These are phyloP conservation scores for Exserohilum rostratum DNA, from an alignment of 2,329 filamentous ascomycete species.

Conservation along the genomic window DNA sequence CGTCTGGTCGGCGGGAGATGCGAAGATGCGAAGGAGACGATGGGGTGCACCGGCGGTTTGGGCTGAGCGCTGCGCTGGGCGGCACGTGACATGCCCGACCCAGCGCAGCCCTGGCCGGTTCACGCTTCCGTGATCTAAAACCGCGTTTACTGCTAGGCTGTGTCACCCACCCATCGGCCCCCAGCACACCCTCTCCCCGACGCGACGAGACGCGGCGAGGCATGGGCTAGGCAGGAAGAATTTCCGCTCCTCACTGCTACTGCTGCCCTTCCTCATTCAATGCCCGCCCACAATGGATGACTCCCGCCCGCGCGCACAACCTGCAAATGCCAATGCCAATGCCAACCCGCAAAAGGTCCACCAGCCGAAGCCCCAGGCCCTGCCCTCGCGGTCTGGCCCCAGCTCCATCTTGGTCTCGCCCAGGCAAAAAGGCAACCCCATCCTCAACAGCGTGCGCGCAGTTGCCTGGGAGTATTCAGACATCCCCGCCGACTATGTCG, in stretches of 20 bases:
- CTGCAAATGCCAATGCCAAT: conserved; percentile 11
- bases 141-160: conserved; percentile 10
- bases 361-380: conserved; percentile 87
- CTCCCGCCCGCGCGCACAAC: conserved; percentile 22
- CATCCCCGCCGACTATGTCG: conserved; percentile 91
- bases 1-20: conserved; percentile 18
- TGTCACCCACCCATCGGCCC: conserved; percentile 6
- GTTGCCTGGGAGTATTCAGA: conserved; percentile 97
- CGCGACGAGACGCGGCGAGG: too few species aligned
- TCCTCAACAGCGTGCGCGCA: conserved; percentile 79
- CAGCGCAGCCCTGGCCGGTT: neutral
- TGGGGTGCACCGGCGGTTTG: conserved; percentile 21
- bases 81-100: conserved; percentile 14
- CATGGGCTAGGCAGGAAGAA: too few species aligned
- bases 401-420: conserved; percentile 88
- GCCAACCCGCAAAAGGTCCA: conserved; percentile 61
- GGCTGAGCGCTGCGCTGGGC: conserved; percentile 17
- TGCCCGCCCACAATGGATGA: conserved; percentile 44
- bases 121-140: conserved; percentile 6
- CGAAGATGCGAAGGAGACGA: conserved; percentile 20
- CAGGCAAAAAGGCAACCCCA: conserved; percentile 92
- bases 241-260: neutral
- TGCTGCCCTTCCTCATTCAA: conserved; percentile 3
- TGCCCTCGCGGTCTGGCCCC: conserved; percentile 69
- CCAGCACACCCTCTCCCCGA: neutral